phyloP scores from a whole-genome alignment of 2,329 filamentous ascomycete species.

The Knoxdaviesia capensis region DNA sequence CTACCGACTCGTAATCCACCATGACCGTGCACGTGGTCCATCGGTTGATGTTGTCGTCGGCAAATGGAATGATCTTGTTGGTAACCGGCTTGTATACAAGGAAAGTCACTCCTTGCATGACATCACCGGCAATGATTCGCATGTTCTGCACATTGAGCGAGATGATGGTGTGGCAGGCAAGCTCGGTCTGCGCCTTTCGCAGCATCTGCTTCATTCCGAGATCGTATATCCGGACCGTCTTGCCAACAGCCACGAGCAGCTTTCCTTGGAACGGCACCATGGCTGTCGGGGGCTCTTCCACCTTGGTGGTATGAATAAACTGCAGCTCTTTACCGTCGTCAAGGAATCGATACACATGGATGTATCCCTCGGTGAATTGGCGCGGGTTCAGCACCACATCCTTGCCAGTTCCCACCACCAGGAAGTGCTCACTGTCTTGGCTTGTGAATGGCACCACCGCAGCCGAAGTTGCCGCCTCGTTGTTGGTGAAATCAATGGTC shows the following conservation, averaged over 20 bases:
- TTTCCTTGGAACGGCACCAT: slow-evolving; percentile 84
- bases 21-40: slow-evolving; percentile 86
- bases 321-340: slow-evolving; percentile 76
- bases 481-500: slow-evolving; percentile 66
- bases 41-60: slow-evolving; percentile 70
- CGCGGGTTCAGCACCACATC: slow-evolving; percentile 66
- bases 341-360: slow-evolving; percentile 81
- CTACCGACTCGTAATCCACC: slow-evolving; percentile 93
- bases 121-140: slow-evolving; percentile 79
- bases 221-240: slow-evolving; percentile 71
- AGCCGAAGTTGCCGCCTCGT: slow-evolving; percentile 79
- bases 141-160: slow-evolving; percentile 78
- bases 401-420: slow-evolving; percentile 89
- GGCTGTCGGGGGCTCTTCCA: slow-evolving; percentile 78
- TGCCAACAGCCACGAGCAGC: slow-evolving; percentile 67
- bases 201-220: slow-evolving; percentile 83
- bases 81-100: slow-evolving; percentile 85
- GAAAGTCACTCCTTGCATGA: slow-evolving; percentile 79
- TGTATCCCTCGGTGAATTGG: slow-evolving; percentile 58
- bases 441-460: slow-evolving; percentile 71
- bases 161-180: slow-evolving; percentile 65
- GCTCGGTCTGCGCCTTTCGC: slow-evolving; percentile 71
- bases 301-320: slow-evolving; percentile 89
- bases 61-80: slow-evolving; percentile 84
- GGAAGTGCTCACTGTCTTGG: slow-evolving; percentile 72